Conservation (phyloP, 192 early-diverging fungal species). For the Coemansia guatemalensis region DNA sequence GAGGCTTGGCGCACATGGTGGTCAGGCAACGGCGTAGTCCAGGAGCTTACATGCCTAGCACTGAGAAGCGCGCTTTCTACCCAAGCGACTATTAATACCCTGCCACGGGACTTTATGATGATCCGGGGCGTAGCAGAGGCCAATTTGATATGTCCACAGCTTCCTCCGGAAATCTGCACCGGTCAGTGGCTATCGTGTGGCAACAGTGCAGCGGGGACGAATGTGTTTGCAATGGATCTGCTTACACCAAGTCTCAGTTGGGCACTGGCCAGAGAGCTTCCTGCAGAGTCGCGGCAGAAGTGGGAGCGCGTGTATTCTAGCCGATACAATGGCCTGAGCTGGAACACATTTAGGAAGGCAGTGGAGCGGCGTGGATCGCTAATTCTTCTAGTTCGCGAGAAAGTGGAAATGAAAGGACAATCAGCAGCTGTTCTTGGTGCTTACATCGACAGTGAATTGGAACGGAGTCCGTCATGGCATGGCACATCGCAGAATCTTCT, state of each 20-base stretch:
- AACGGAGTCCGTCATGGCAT: slow-evolving; percentile 61
- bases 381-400: slow-evolving; percentile 36
- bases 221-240: slow-evolving; percentile 2
- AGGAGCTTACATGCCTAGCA: slow-evolving; percentile 28
- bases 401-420: slow-evolving; percentile 23
- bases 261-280: slow-evolving; percentile 30
- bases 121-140: slow-evolving; percentile 6
- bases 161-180: neutral
- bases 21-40: slow-evolving; percentile 15
- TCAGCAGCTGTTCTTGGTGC: slow-evolving; percentile 65
- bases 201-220: neutral
- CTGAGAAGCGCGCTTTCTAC: slow-evolving; percentile 17
- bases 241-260: slow-evolving; percentile 22
- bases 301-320: slow-evolving; percentile 46
- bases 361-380: slow-evolving; percentile 37
- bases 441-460: slow-evolving; percentile 62
- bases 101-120: neutral
- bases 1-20: slow-evolving; percentile 35
- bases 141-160: slow-evolving; percentile 12
- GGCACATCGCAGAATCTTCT: slow-evolving; percentile 63
- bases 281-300: slow-evolving; percentile 11
- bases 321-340: slow-evolving; percentile 35
- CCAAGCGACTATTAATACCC: neutral
- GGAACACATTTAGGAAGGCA: slow-evolving; percentile 41
- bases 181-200: neutral